Conservation (phyloP, 352 stramenopile species). For the Globisporangium barbulae region DNA sequence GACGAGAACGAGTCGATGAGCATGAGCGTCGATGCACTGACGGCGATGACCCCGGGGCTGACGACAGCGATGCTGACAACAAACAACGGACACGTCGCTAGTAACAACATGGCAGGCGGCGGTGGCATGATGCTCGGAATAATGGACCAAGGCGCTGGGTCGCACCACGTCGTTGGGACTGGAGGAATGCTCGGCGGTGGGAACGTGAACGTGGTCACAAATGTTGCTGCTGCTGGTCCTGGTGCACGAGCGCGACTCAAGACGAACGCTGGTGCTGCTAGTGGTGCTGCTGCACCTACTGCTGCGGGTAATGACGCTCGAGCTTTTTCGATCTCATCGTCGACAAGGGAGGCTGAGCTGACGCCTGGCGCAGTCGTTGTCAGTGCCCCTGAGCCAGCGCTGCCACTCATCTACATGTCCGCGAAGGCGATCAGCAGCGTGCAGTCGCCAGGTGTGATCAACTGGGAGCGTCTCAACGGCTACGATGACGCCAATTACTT, state of each 20-base stretch:
- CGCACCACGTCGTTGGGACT: neutral
- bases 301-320: neutral
- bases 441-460: conserved; percentile 20
- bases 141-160: neutral
- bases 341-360: neutral
- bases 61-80: conserved; percentile 4
- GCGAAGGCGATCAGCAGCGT: conserved; percentile 14
- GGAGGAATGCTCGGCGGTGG: neutral
- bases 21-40: conserved; percentile 2
- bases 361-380: neutral
- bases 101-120: neutral
- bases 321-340: neutral
- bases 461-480: conserved; percentile 25
- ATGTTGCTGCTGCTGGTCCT: neutral
- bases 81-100: neutral
- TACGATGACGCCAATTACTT: conserved; percentile 25
- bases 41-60: conserved; percentile 7
- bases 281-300: neutral
- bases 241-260: neutral
- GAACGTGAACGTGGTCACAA: neutral
- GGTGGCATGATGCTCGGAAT: conserved; percentile 5
- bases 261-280: neutral
- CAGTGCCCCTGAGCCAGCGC: neutral
- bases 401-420: conserved; percentile 33
- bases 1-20: neutral